These are phyloP conservation scores for Scorias spongiosa DNA, from an alignment of 2,329 filamentous ascomycete genomes.

Conservation along the genomic window DNA sequence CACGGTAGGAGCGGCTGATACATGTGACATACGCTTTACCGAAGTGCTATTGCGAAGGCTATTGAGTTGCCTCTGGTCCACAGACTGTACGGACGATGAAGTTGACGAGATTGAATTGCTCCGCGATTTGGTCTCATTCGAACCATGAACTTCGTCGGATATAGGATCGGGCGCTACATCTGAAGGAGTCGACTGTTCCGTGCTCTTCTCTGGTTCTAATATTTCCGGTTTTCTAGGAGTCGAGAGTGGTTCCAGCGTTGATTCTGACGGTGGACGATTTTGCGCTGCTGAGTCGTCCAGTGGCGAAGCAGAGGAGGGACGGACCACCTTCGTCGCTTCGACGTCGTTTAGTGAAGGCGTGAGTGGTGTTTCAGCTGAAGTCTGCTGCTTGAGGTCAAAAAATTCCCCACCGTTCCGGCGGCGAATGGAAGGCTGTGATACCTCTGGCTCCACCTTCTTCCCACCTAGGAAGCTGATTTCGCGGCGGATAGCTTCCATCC, in stretches of 20 bases:
- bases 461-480: constrained; percentile 59
- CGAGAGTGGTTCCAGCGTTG: background rate
- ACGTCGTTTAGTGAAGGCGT: constrained; percentile 23
- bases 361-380: constrained; percentile 19
- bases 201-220: constrained; percentile 1
- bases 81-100: constrained; percentile 5
- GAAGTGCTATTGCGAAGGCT: constrained; percentile 13
- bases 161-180: background rate
- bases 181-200: constrained; percentile 1
- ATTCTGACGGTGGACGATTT: background rate
- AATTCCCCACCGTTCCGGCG: constrained; percentile 1
- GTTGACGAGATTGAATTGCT: background rate
- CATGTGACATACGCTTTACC: constrained; percentile 1
- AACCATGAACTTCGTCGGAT: too few species aligned
- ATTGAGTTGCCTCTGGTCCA: constrained; percentile 14
- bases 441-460: constrained; percentile 44
- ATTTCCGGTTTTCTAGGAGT: constrained; percentile 1
- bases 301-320: constrained; percentile 5
- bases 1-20: constrained; percentile 1
- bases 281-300: background rate
- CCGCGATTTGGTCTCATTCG: background rate
- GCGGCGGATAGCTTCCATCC: constrained; percentile 52
- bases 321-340: constrained; percentile 10
- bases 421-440: background rate
- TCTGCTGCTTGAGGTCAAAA: constrained; percentile 13